Evolutionary conservation across 495 filamentous ascomycete species (phyloP), one percentile per base, ranked within the genome.

Genomic region (Hyaloscypha finlandica): DNA sequence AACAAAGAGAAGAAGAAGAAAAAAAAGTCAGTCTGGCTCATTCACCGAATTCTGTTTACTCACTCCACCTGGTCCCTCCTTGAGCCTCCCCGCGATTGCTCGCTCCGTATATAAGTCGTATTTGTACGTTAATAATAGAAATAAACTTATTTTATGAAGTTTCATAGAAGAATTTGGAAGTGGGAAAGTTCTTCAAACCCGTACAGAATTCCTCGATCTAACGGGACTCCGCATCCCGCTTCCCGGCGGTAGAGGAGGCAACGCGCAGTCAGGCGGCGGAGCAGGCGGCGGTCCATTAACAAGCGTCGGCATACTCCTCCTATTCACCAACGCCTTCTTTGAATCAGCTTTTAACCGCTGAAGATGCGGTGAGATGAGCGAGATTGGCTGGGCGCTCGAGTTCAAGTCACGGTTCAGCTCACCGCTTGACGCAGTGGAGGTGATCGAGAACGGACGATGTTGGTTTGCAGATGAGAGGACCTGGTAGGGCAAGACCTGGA

Each of bases 211-310:
- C 22, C 65, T 55, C 20, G 57, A 6, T 2, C 59, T 20, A 6
- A 59, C 59, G 1, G 64, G 64, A 30, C 56, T 59, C 25, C 51
- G 20, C 35, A 65, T 30, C 55, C 35, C 33, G 31, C 51, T 63
- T 31, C 42, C 51, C 2, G 69, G 70, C 14, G 88, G 88, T 12
- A 90, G 79, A 6, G 88, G 85, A 8, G 88, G 88, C 4, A 90
- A 79, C 0, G 88, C 87, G 60, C 82, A 83, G 22, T 81, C 86
- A 12, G 88, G 88, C 19, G 88, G 88, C 14, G 88, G 88, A 16
- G 81, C 84, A 14, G 80, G 81, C 0, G 88, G 88, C 53, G 87
- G 88, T 1, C 86, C 86, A 12, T 85, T 78, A 1, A 76, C 76
- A 35, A 90, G 75, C 8, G 84, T 83, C 5, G 85, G 84, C 80